A percentile compares a stretch with the other conserved stretches of the same genome.
These are phyloP conservation scores for Xylariaceae sp. DNA, from an alignment of 2,329 filamentous ascomycete species.

Conservation along the genomic window DNA sequence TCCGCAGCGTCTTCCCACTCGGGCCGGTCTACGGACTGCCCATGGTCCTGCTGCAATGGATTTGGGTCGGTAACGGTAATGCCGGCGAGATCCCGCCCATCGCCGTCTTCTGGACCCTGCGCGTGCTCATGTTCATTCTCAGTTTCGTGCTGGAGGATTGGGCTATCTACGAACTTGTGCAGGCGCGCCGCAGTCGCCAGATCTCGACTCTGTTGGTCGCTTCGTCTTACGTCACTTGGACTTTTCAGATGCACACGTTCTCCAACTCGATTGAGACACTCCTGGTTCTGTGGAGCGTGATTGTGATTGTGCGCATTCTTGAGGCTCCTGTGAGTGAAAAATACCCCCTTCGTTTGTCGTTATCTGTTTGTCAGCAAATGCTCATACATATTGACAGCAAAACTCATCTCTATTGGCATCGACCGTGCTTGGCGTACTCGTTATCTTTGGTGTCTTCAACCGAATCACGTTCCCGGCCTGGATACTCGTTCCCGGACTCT, in stretches of 20 bases:
- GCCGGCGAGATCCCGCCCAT: conserved; percentile 75
- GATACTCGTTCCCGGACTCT: conserved; percentile 74
- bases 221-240: conserved; percentile 98
- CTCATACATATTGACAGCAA: conserved; percentile 44
- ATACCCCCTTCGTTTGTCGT: conserved; percentile 9
- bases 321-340: conserved; percentile 61
- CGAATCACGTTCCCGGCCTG: conserved; percentile 96
- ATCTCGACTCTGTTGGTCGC: conserved; percentile 79
- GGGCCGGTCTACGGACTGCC: conserved; percentile 93
- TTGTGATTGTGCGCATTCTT: conserved; percentile 81
- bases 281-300: conserved; percentile 86
- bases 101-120: conserved; percentile 82
- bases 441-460: conserved; percentile 87
- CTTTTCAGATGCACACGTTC: conserved; percentile 96
- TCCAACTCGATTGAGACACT: conserved; percentile 96
- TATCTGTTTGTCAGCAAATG: not conserved
- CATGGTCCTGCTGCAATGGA: conserved; percentile 87
- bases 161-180: conserved; percentile 88
- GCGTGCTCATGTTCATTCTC: conserved; percentile 85
- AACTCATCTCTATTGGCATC: conserved; percentile 71
- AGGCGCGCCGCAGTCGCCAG: conserved; percentile 64
- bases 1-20: conserved; percentile 93
- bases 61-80: conserved; percentile 79
- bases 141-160: conserved; percentile 98
- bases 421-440: conserved; percentile 70